These are phyloP conservation scores for Colletotrichum lindemuthianum DNA, from an alignment of 2,329 filamentous ascomycete genomes.

Conservation along the genomic window DNA sequence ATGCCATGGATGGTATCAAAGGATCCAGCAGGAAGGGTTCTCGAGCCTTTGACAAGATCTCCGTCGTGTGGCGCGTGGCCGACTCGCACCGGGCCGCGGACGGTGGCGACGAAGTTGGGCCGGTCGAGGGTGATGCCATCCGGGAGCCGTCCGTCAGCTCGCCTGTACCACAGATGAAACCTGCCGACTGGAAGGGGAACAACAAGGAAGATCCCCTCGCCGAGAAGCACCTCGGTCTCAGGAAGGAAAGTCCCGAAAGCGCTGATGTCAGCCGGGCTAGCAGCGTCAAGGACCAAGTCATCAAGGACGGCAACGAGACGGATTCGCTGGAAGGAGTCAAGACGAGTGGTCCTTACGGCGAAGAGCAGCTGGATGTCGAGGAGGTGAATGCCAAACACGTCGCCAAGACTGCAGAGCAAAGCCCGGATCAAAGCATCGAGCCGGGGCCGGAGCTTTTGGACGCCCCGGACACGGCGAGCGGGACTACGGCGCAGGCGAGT, in stretches of 20 bases:
- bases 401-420: not conserved
- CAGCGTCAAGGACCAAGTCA: slow-evolving; percentile 63
- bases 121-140: slow-evolving; percentile 49
- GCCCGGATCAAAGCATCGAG: not conserved
- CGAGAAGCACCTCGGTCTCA: slow-evolving; percentile 74
- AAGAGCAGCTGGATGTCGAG: slow-evolving; percentile 44
- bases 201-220: slow-evolving; percentile 57
- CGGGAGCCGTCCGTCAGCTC: slow-evolving; percentile 73
- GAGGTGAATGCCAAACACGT: slow-evolving; percentile 24
- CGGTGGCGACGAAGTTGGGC: slow-evolving; percentile 40
- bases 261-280: slow-evolving; percentile 77
- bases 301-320: slow-evolving; percentile 35
- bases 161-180: slow-evolving; percentile 73
- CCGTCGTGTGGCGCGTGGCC: slow-evolving; percentile 80
- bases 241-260: slow-evolving; percentile 72
- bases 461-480: slow-evolving; percentile 28
- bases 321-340: slow-evolving; percentile 46
- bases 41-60: slow-evolving; percentile 81
- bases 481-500: slow-evolving; percentile 21
- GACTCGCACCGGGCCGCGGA: slow-evolving; percentile 26
- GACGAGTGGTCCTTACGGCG: slow-evolving; percentile 46
- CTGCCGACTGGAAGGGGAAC: slow-evolving; percentile 80
- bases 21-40: slow-evolving; percentile 86
- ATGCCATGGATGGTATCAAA: slow-evolving; percentile 91
- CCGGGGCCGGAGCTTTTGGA: slow-evolving; percentile 24